Evolutionary conservation across 768 basidiomycete species (phyloP), one percentile per base, ranked within the genome.

Genomic region (Boletus insuetus): DNA sequence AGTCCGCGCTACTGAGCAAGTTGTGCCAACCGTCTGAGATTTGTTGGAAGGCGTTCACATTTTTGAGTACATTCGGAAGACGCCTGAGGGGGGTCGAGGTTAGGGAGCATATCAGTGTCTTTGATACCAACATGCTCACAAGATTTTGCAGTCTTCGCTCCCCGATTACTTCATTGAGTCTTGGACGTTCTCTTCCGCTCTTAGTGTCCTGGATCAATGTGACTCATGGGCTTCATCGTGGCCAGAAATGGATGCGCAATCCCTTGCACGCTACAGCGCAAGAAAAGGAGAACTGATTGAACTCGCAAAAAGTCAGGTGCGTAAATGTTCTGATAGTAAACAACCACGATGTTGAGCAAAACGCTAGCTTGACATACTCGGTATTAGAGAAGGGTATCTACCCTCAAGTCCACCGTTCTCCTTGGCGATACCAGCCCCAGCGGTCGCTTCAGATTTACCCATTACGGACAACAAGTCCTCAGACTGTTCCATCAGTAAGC

Each of bases 141-240:
- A 56, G 32, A 43, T 58, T 53, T 59, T 46, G 17, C 55, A 86
- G 82, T 67, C 64, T 34, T 78, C 75, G 5, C 74, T 89, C 22
- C 80, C 88, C 0, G 74, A 75, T 17, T 82, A 86, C 64, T 97
- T 96, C 67, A 77, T 97, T 34, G 91, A 97, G 67, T 87, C 91
- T 0, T 99, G 97, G 97, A 87, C 82, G 34, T 98, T 93, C 71
- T 92, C 90, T 17, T 92, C 94, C 0, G 86, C 92, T 19, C 76
- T 95, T 42, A 91, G 87, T 58, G 84, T 88, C 42, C 83, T 94
- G 26, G 86, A 91, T 13, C 85, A 86, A 60, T 91, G 87, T 62
- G 87, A 91, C 58, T 70, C 72, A 3, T 94, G 93, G 91, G 79
- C 80, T 12, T 68, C 73, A n/a, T 59, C 69, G 2, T 71, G 76